These are phyloP conservation scores for Thymus mandschuricus DNA, from an alignment of 257 asterid genomes.

Conservation along the genomic window DNA sequence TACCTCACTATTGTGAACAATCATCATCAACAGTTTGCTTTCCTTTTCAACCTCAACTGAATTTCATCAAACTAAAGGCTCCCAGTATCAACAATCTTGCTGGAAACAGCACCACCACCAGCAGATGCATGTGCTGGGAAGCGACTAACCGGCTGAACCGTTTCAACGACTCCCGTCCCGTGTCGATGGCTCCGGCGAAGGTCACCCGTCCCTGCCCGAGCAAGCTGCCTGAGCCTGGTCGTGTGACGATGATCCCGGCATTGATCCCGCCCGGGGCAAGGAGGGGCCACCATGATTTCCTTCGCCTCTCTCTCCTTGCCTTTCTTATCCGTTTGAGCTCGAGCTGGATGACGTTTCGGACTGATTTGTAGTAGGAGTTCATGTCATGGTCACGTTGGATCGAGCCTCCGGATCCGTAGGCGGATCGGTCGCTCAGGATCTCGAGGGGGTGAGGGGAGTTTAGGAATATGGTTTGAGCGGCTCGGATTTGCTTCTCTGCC, in stretches of 20 bases:
- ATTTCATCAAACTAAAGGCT: conserved; percentile 41
- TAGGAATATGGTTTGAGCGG: conserved; percentile 64
- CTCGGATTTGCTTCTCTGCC: conserved; percentile 64
- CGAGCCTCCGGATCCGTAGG: conserved; percentile 85
- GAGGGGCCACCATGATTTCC: conserved; percentile 74
- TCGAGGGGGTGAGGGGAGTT: conserved; percentile 97
- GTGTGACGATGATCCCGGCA: conserved; percentile 43
- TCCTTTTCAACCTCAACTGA: conserved; percentile 35
- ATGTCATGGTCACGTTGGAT: conserved; percentile 92
- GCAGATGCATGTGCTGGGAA: conserved; percentile 81
- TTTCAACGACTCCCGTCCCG: conserved; percentile 66
- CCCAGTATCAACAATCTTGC: conserved; percentile 63
- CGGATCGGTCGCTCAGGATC: conserved; percentile 80
- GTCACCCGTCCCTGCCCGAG: conserved; percentile 49
- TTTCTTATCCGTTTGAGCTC: conserved; percentile 68
- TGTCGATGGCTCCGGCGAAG: conserved; percentile 59
- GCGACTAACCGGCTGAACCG: conserved; percentile 67
- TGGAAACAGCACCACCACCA: conserved; percentile 77
- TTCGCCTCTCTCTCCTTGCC: conserved; percentile 54
- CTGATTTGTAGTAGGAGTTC: conserved; percentile 66
- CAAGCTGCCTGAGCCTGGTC: conserved; percentile 44
- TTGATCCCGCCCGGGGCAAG: conserved; percentile 48
- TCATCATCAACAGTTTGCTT: conserved; percentile 24
- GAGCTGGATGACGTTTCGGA: conserved; percentile 63
- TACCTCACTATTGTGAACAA: conserved; percentile 26